Base-by-base conservation (phyloP, 371 early-diverging fungal genomes). In the Mortierella polycephala region DNA sequence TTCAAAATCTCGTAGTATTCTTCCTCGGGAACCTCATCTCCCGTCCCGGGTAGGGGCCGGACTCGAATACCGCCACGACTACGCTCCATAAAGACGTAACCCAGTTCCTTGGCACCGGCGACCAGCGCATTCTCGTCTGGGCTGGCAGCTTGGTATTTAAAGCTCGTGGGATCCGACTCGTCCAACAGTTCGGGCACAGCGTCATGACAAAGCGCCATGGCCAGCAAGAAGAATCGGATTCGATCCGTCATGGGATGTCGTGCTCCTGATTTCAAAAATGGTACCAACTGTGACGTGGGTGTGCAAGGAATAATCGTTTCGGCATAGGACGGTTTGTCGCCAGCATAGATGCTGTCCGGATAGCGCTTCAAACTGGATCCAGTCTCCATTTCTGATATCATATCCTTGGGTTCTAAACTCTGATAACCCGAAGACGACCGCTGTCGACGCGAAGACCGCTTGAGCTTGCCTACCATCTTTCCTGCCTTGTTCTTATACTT, bases 101-200 rank as follows among this genome's bases (percentile, higher is more conserved):
- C 96, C 7, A 96, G 83, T 64, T 90, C 90, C 45, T 89, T 87
- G 1, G 96, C 97, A 4, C 96, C 94, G 1, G 90, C 91, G 0
- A 97, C 96, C 53, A 98, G 83, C 0, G 98, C 98, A 64, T 91
- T 93, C 81, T 98, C 98, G 74, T 98, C 98, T 3, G 98, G 98
- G 4, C 96, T 96, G 8, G 95, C 89, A 0, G 96, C 94, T 77
- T 96, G 95, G 83, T 95, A 97, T 56, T 82, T 86, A 53, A 90
- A 80, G 11, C 81, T 72, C 60, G 83, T 82, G 13, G 82, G 74
- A 50, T 87, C 84, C 0, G 80, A 69, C 46, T 83, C 74, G 52
- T 84, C 85, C 39, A 84, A 83, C 8, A 83, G 57, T 57, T 87
- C 86, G 0, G 92, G 92, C 69, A 96, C 92, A 39, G 93, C 97